These are phyloP conservation scores for Guillardia theta DNA, from an alignment of 78 protist species.

Conservation along the genomic window DNA sequence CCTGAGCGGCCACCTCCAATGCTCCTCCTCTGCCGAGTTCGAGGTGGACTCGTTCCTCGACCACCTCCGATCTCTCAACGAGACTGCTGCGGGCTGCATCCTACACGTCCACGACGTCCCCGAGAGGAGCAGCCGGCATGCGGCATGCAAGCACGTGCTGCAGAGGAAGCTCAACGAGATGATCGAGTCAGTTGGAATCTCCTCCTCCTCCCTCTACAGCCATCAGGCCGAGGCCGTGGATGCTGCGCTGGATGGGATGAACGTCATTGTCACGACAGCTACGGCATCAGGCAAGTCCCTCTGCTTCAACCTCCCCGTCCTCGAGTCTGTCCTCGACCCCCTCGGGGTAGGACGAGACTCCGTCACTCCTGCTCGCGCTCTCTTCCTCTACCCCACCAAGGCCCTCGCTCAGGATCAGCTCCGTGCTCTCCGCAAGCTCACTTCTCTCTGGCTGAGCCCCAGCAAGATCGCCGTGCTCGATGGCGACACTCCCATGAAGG, in stretches of 20 bases:
- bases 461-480: not conserved
- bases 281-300: not conserved
- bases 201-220: too few relatives aligned
- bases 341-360: not conserved
- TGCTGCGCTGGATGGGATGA: not conserved
- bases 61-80: too few relatives aligned
- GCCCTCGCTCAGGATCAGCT: constrained; percentile 7
- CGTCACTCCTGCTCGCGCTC: not conserved
- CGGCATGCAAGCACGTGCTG: too few relatives aligned
- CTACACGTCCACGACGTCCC: too few relatives aligned
- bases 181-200: too few relatives aligned
- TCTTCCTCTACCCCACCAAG: not conserved
- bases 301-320: not conserved
- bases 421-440: not conserved
- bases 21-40: too few relatives aligned
- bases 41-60: too few relatives aligned
- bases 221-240: not conserved
- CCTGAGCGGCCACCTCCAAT: not conserved
- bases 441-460: not conserved
- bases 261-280: not conserved
- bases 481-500: not conserved
- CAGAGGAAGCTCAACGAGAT: too few relatives aligned
- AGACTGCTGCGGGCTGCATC: too few relatives aligned
- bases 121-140: too few relatives aligned
- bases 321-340: not conserved